phyloP scores from a whole-genome alignment of 352 stramenopile species.

The Phytophthora hybrid region DNA sequence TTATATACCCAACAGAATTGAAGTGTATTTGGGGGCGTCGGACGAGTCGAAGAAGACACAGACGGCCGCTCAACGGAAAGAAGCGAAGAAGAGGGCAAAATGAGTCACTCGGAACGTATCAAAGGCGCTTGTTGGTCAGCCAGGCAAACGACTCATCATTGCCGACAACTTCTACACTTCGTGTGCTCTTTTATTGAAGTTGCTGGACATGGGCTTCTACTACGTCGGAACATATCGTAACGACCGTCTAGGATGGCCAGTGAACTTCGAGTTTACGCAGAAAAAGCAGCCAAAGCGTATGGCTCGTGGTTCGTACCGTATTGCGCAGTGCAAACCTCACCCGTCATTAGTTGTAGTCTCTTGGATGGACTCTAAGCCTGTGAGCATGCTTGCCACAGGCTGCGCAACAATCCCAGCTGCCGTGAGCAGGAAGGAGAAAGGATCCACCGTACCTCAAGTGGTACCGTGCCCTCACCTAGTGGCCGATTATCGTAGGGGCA shows the following conservation, averaged over 20 bases:
- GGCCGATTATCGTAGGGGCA: background rate
- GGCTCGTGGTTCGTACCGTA: background rate
- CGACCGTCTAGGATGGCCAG: background rate
- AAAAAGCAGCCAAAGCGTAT: background rate
- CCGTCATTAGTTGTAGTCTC: background rate
- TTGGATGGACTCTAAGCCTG: conserved; percentile 6
- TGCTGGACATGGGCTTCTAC: background rate
- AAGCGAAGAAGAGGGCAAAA: background rate
- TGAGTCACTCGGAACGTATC: conserved; percentile 10
- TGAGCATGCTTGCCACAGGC: conserved; percentile 19
- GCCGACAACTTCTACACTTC: conserved; percentile 19
- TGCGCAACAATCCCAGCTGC: background rate
- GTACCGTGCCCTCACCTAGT: background rate
- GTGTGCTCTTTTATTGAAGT: background rate
- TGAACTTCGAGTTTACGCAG: background rate
- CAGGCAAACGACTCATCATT: conserved; percentile 9
- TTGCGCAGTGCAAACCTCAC: background rate
- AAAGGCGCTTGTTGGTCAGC: conserved; percentile 1
- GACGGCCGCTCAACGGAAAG: background rate
- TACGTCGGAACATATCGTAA: conserved; percentile 6
- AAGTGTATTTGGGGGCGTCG: conserved; percentile 9
- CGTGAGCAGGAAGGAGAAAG: background rate
- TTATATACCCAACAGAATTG: conserved; percentile 10
- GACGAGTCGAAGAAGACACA: background rate
- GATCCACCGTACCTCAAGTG: background rate